Base-by-base conservation (phyloP, 2,329 filamentous ascomycete genomes). In the Pestalotiopsis sp. region DNA sequence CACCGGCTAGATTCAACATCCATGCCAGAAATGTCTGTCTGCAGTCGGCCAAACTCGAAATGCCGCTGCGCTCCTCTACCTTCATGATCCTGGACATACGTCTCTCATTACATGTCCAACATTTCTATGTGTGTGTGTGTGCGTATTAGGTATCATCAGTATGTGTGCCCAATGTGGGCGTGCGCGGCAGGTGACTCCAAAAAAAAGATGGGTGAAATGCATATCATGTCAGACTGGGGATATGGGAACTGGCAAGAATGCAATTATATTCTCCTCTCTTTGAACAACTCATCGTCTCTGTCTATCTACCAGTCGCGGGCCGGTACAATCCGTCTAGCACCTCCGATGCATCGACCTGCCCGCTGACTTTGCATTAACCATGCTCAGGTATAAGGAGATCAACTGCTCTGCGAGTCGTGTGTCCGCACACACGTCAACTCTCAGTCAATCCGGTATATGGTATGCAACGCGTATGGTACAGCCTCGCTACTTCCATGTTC, bases 1-100 rank as follows among this genome's bases (percentile, higher is more conserved):
- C 27, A 62, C 36, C 59, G 59, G 59, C 12, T 36, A 20, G 59
- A 62, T 39, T 62, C 59, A 62, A 62, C 27, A 38, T 62, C 59
- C 59, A 62, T 62, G 45, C 45, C 45, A 7, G 17, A 52, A 49
- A 49, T n/a, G 6, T n/a, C 45, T n/a, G 17, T 36, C 17, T 23
- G 45, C 45, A 41, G 59, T 62, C 59, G 59, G 59, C 59, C 59
- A 6, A 62, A 62, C 59, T 62, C 9, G 59, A 62, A 62, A 62
- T 62, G 59, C 59, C 59, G 59, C 31, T 39, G 45, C 45, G 17
- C 13, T 45, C 13, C 41, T 45, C 13, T 45, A 17, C 41, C 11
- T 52, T 20, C 45, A 52, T n/a, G 17, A 52, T n/a, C 20, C 45
- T n/a, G 14, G 20, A 9, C 14, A 52, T 4, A 23, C 9, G 31